Evolutionary conservation across 1,284 basidiomycete species (phyloP).

Genomic region (Cystobasidium sp.): DNA sequence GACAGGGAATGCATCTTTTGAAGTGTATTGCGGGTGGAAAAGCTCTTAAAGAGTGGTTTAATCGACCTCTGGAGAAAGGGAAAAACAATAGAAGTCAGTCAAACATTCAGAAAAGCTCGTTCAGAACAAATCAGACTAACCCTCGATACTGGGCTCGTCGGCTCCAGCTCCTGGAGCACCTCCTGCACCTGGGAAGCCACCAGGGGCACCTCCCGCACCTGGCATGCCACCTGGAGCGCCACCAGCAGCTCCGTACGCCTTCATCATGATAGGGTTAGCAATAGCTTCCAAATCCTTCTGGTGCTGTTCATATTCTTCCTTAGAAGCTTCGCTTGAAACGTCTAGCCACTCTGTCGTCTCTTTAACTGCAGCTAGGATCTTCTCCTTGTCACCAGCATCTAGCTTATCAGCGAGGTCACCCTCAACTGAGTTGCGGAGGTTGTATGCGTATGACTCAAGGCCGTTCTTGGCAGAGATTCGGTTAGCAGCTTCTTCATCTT

Average conservation of each 20-base stretch:
- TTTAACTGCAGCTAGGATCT: constrained; percentile 81
- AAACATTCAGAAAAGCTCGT: background rate
- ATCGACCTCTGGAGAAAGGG: constrained; percentile 48
- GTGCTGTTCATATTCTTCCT: constrained; percentile 93
- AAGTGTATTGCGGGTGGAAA: background rate
- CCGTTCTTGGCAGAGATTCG: constrained; percentile 80
- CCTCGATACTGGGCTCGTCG: constrained; percentile 45
- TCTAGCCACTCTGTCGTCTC: constrained; percentile 91
- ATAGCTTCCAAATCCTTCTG: constrained; percentile 93
- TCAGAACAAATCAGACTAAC: constrained; percentile 31
- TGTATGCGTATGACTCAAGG: constrained; percentile 79
- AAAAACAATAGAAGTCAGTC: too few relatives aligned
- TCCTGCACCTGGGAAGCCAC: constrained; percentile 19
- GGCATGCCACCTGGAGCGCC: constrained; percentile 55
- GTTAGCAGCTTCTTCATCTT: constrained; percentile 59
- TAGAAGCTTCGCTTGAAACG: constrained; percentile 82
- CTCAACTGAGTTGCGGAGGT: constrained; percentile 85
- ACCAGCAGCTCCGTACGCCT: constrained; percentile 74
- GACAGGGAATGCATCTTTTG: background rate
- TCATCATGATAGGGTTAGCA: constrained; percentile 81
- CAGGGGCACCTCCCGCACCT: constrained; percentile 53
- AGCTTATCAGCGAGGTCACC: constrained; percentile 72
- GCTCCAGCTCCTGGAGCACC: constrained; percentile 30
- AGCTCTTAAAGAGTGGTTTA: background rate
- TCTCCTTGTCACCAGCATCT: constrained; percentile 81